These are phyloP conservation scores for Pestalotiopsis sp. DNA, from an alignment of 2,329 filamentous ascomycete species.

Conservation along the genomic window DNA sequence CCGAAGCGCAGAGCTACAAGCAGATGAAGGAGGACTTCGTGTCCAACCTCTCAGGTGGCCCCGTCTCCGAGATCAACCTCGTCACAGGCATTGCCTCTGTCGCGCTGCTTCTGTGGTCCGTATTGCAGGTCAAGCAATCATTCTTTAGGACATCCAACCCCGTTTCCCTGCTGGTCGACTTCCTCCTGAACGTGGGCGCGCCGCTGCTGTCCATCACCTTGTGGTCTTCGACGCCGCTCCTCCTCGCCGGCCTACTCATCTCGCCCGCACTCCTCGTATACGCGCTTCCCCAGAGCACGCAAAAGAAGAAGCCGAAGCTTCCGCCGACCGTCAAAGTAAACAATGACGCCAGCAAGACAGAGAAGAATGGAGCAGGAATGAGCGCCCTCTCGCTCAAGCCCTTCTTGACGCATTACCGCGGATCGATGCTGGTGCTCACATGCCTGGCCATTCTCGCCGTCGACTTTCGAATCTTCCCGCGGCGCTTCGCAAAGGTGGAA, in stretches of 20 bases:
- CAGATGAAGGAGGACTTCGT: constrained; percentile 94
- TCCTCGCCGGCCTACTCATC: constrained; percentile 76
- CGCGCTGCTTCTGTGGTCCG: constrained; percentile 84
- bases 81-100: constrained; percentile 87
- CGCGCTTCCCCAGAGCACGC: constrained; percentile 48
- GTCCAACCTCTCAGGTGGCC: constrained; percentile 84
- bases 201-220: constrained; percentile 85
- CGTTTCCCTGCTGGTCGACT: constrained; percentile 75
- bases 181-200: constrained; percentile 81
- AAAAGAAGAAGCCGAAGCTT: constrained; percentile 52
- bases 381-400: constrained; percentile 78
- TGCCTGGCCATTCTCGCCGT: constrained; percentile 94
- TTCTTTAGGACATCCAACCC: constrained; percentile 80
- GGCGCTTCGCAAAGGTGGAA: constrained; percentile 95
- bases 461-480: constrained; percentile 90
- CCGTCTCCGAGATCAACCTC: constrained; percentile 82
- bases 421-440: constrained; percentile 88
- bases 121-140: constrained; percentile 79
- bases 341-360: constrained; percentile 11
- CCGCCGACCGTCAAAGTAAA: constrained; percentile 37
- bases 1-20: constrained; percentile 71
- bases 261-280: constrained; percentile 70
- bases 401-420: constrained; percentile 90
- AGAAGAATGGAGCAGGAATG: constrained; percentile 28
- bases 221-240: constrained; percentile 74